Base-by-base conservation (phyloP, 163 green algal genomes). In the Chlamydomonas reinhardtii region DNA sequence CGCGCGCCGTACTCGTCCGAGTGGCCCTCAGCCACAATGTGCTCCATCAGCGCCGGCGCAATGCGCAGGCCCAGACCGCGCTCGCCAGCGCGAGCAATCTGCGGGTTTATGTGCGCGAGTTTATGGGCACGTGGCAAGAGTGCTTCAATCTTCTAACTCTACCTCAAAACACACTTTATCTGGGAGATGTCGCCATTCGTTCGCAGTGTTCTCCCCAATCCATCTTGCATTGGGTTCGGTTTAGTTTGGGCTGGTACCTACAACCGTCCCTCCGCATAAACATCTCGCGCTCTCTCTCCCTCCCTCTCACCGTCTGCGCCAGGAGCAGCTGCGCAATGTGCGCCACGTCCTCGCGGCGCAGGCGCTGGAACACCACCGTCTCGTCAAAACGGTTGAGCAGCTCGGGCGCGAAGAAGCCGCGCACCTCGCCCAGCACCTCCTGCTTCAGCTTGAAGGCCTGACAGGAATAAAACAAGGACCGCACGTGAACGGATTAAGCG, bases 341-440 rank as follows among this genome's bases (percentile, higher is more conserved):
- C 61, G 84, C 76, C 64, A 95, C 87, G 56, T 94, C 88, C 1
- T 62, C 25, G 14, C 80, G 82, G 24, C 82, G 68, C 62, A 98
- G 92, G 81, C 90, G 92, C n/a, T 92, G 84, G 91, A 98, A 97
- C 19, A 97, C 93, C 6, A 97, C 90, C 74, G 91, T 90, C 85
- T 98, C 95, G 86, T 98, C 96, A 74, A 98, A 92, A 37, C 94
- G 85, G 91, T 97, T 97, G 73, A 98, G 89, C 82, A 98, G 86
- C 92, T 98, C 96, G 17, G 96, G 96, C 66, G 90, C 74, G 93
- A 98, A 98, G 92, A 96, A 96, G 72, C 14, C 16, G 29, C 72
- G 71, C 20, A 87, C 82, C 82, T 87, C 82, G 6, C 12, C 39
- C 56, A 87, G n/a, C 71, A 87, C 82, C 6, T 82, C 82, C 61